Evolutionary conservation across 345 rosid genomes (phyloP).

Genomic region (Citrus glauca): DNA sequence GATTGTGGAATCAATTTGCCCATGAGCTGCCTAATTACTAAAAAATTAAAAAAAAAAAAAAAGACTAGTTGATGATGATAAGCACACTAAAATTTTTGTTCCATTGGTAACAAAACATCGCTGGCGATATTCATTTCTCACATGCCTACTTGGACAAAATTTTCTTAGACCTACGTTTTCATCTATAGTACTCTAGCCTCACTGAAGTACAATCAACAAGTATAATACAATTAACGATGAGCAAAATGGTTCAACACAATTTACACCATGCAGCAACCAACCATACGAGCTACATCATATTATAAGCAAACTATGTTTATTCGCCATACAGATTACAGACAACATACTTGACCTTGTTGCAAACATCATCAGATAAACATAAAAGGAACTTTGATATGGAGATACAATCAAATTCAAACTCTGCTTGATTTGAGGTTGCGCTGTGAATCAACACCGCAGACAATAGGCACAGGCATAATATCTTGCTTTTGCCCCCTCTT

Average conservation of each 20-base stretch:
- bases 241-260: too few relatives aligned
- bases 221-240: too few relatives aligned
- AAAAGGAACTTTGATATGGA: neutral
- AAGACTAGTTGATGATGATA: neutral
- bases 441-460: neutral
- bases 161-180: too few relatives aligned
- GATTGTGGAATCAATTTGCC: neutral
- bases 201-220: too few relatives aligned
- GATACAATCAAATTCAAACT: neutral
- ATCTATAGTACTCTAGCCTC: too few relatives aligned
- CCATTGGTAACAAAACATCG: neutral
- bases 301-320: too few relatives aligned
- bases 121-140: neutral
- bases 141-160: neutral
- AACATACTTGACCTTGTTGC: neutral
- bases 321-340: too few relatives aligned
- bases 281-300: too few relatives aligned
- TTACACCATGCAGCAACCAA: too few relatives aligned
- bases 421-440: neutral
- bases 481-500: neutral
- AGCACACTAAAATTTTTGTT: neutral
- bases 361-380: neutral
- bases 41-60: too few relatives aligned
- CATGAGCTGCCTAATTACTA: neutral
- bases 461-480: conserved; percentile 5